phyloP scores from a whole-genome alignment of 129 eudicot genomes.

The Pittosporum tobira region DNA sequence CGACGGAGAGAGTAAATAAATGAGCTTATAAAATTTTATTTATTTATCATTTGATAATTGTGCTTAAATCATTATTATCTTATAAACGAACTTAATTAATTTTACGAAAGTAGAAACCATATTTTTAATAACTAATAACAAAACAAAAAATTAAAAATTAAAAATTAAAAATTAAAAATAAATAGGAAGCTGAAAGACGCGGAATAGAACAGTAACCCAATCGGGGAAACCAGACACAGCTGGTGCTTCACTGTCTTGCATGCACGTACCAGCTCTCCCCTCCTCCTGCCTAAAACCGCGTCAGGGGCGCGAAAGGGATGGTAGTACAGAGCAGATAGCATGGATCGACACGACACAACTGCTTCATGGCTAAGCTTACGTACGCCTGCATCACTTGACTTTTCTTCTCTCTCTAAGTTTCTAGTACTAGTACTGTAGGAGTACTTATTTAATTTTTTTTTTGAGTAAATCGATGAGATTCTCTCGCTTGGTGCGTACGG shows the following conservation, averaged over 20 bases:
- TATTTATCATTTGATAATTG: too few species aligned
- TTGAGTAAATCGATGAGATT: constrained; percentile 9
- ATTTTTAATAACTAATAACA: too few species aligned
- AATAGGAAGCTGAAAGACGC: constrained; percentile 12
- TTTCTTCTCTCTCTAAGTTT: neutral
- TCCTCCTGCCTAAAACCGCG: constrained; percentile 44
- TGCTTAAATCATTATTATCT: too few species aligned
- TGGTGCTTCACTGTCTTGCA: constrained; percentile 33
- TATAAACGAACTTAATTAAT: too few species aligned
- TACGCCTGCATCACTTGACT: constrained; percentile 6
- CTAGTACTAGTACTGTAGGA: neutral
- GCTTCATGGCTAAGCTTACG: constrained; percentile 5
- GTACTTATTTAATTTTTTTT: neutral
- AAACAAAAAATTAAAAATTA: too few species aligned
- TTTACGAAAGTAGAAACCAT: too few species aligned
- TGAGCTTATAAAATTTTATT: too few species aligned
- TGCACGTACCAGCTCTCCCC: neutral
- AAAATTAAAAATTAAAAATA: constrained; percentile 13
- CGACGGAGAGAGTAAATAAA: too few species aligned
- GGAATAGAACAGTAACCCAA: too few species aligned
- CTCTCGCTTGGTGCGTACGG: constrained; percentile 11
- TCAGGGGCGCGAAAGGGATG: neutral
- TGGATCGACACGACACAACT: neutral
- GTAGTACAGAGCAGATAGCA: neutral
- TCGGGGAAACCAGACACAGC: too few species aligned